Percentiles rank a stretch among this genome's conserved stretches.
phyloP scores from a whole-genome alignment of 805 yeast species.

The Yamadazyma tumulicola region DNA sequence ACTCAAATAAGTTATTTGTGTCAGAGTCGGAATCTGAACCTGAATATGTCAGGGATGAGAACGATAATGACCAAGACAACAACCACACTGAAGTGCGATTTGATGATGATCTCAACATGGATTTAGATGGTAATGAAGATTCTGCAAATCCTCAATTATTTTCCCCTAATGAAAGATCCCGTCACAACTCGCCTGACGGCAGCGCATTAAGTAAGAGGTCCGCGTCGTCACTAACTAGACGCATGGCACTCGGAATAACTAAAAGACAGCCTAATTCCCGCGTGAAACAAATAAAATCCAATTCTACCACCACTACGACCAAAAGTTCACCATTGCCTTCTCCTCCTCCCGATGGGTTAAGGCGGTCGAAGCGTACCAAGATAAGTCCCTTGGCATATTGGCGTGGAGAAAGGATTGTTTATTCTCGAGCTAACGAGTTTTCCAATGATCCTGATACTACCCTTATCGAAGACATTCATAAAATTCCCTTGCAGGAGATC shows the following conservation, averaged over 20 bases:
- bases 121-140: slow-evolving; percentile 1
- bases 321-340: slow-evolving; percentile 40
- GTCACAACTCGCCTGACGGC: background rate
- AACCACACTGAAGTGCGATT: slow-evolving; percentile 9
- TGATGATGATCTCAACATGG: slow-evolving; percentile 16
- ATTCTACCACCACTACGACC: background rate
- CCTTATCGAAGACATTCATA: slow-evolving; percentile 26
- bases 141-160: background rate
- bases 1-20: background rate
- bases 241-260: slow-evolving; percentile 27
- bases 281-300: background rate
- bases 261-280: background rate
- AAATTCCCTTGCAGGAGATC: slow-evolving; percentile 52
- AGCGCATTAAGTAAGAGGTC: slow-evolving; percentile 8
- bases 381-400: slow-evolving; percentile 77
- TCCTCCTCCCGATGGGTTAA: slow-evolving; percentile 45
- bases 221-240: slow-evolving; percentile 24
- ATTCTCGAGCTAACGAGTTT: slow-evolving; percentile 33
- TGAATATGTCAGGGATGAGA: no score
- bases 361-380: slow-evolving; percentile 65
- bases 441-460: slow-evolving; percentile 41
- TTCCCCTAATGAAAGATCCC: background rate
- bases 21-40: background rate
- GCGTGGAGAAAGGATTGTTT: slow-evolving; percentile 77
- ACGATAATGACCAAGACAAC: background rate